A percentile compares a stretch with the other conserved stretches of the same genome.
phyloP scores from a whole-genome alignment of 2,329 filamentous ascomycete genomes.

The Lachnellula occidentalis region DNA sequence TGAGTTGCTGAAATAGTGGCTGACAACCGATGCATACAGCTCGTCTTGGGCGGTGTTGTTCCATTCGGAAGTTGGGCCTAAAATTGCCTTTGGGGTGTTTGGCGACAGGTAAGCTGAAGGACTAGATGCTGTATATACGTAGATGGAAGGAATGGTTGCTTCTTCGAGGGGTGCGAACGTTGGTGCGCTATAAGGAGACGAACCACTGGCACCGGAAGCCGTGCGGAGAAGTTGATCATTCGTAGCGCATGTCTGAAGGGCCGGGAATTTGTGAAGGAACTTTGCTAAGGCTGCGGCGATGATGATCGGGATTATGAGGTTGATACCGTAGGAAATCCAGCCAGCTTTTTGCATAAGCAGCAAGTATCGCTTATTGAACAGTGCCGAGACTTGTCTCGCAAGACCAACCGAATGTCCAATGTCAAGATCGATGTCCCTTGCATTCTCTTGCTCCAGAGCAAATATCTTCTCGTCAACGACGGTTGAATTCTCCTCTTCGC shows the following conservation, averaged over 20 bases:
- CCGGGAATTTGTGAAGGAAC: slow-evolving; percentile 13
- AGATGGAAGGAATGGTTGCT: not conserved
- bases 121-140: not conserved
- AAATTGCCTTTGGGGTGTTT: slow-evolving; percentile 5
- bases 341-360: slow-evolving; percentile 50
- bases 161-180: slow-evolving; percentile 9
- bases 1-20: not conserved
- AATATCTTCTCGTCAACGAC: slow-evolving; percentile 21
- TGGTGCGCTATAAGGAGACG: not conserved
- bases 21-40: slow-evolving; percentile 7
- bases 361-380: slow-evolving; percentile 55
- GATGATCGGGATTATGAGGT: slow-evolving; percentile 54
- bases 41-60: slow-evolving; percentile 14
- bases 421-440: slow-evolving; percentile 35
- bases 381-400: slow-evolving; percentile 49
- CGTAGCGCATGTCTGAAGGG: slow-evolving; percentile 19
- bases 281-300: slow-evolving; percentile 51
- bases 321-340: slow-evolving; percentile 53
- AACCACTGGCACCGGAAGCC: not conserved
- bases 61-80: slow-evolving; percentile 21
- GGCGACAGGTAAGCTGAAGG: not conserved
- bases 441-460: slow-evolving; percentile 20
- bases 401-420: slow-evolving; percentile 51
- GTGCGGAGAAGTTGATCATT: slow-evolving; percentile 14
- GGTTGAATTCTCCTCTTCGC: slow-evolving; percentile 12